A percentile compares a stretch with the other conserved stretches of the same genome.
These are phyloP conservation scores for Trichophyton simii DNA, from an alignment of 2,329 filamentous ascomycete species.

Conservation along the genomic window DNA sequence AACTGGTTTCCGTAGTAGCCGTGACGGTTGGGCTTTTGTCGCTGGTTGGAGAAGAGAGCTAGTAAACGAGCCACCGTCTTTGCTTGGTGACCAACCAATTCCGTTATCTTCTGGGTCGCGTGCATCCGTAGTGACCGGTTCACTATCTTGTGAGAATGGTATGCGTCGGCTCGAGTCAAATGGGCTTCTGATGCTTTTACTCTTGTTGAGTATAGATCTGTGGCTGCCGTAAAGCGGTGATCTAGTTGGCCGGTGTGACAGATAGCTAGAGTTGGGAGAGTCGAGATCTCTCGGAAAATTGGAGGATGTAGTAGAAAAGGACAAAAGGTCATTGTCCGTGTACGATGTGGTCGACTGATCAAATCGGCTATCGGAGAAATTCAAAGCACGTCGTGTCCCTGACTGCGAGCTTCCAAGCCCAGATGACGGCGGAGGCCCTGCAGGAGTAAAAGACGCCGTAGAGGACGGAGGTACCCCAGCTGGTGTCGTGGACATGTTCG, in stretches of 20 bases:
- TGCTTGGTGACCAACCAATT: slow-evolving; percentile 1
- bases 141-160: not conserved
- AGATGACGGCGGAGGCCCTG: slow-evolving; percentile 37
- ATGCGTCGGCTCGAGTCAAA: not conserved
- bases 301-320: slow-evolving; percentile 26
- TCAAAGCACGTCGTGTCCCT: slow-evolving; percentile 17
- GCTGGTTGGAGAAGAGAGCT: not conserved
- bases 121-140: not conserved
- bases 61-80: not conserved
- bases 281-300: slow-evolving; percentile 17
- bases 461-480: slow-evolving; percentile 41
- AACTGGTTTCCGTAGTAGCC: slow-evolving; percentile 21
- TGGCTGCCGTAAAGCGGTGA: not conserved
- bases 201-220: not conserved
- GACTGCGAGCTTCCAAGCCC: slow-evolving; percentile 40
- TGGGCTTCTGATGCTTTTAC: not conserved
- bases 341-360: slow-evolving; percentile 26
- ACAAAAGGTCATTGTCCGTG: slow-evolving; percentile 26
- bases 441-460: slow-evolving; percentile 44
- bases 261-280: slow-evolving; percentile 14
- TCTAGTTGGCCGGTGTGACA: slow-evolving; percentile 2
- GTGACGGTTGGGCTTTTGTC: not conserved
- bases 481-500: slow-evolving; percentile 44
- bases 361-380: slow-evolving; percentile 29
- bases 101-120: not conserved